Percentiles rank a stretch among this genome's conserved stretches.
Conservation (phyloP, 202 grass and related monocot species). For the Brachypodium distachyon region DNA sequence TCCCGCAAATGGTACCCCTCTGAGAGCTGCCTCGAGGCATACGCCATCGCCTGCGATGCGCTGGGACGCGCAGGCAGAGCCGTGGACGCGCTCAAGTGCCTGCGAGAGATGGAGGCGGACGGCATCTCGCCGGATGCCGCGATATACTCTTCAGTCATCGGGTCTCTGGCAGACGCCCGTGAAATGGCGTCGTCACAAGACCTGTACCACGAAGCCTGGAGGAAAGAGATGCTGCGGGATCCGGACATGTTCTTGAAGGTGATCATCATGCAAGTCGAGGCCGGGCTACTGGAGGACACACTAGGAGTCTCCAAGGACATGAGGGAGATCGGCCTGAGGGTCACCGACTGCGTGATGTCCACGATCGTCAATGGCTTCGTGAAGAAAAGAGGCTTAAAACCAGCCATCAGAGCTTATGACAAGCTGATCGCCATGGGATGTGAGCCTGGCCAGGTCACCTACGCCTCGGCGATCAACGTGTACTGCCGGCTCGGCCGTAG, state of each 20-base stretch:
- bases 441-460: constrained; percentile 88
- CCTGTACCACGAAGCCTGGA: constrained; percentile 58
- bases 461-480: constrained; percentile 76
- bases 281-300: constrained; percentile 47
- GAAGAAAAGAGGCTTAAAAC: constrained; percentile 57
- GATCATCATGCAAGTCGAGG: constrained; percentile 62
- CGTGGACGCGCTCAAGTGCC: constrained; percentile 50
- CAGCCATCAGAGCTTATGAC: constrained; percentile 69
- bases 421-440: constrained; percentile 44
- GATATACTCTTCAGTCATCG: constrained; percentile 63
- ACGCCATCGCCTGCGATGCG: constrained; percentile 53
- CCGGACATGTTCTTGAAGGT: constrained; percentile 77
- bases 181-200: constrained; percentile 45
- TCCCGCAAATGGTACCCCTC: constrained; percentile 43
- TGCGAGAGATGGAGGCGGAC: constrained; percentile 71
- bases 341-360: constrained; percentile 76
- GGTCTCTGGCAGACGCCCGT: constrained; percentile 51
- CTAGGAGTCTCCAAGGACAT: constrained; percentile 51
- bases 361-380: constrained; percentile 81
- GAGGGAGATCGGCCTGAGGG: constrained; percentile 52
- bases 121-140: constrained; percentile 35
- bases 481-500: constrained; percentile 68
- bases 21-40: constrained; percentile 30
- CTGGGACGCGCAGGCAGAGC: constrained; percentile 52
- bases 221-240: constrained; percentile 57